Percentiles rank a stretch among this genome's conserved stretches.
These are phyloP conservation scores for Exophiala aquamarina DNA, from an alignment of 2,329 filamentous ascomycete species.

Conservation along the genomic window DNA sequence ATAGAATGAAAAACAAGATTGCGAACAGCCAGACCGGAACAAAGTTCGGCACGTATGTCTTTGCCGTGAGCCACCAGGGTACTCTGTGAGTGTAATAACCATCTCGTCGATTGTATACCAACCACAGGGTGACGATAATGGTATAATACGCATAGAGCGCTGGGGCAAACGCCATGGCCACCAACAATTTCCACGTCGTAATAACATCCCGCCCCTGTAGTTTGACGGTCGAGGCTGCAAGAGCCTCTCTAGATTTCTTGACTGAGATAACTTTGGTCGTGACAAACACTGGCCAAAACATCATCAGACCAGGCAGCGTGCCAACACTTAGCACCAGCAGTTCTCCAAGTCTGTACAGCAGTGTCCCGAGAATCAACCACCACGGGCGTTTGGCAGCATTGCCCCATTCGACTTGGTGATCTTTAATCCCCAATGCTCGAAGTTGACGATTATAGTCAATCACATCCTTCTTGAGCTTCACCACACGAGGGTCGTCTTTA, in stretches of 20 bases:
- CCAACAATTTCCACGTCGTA: constrained; percentile 89
- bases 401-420: constrained; percentile 87
- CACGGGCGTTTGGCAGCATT: constrained; percentile 70
- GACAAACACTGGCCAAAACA: constrained; percentile 88
- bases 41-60: constrained; percentile 66
- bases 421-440: constrained; percentile 79
- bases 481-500: constrained; percentile 84
- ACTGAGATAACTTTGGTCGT: constrained; percentile 79
- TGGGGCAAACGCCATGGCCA: constrained; percentile 80
- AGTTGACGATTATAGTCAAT: constrained; percentile 84
- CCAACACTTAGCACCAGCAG: constrained; percentile 73
- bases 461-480: constrained; percentile 71
- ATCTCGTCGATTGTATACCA: constrained; percentile 76
- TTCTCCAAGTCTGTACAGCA: constrained; percentile 79
- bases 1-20: constrained; percentile 72
- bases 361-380: constrained; percentile 69
- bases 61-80: constrained; percentile 73
- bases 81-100: constrained; percentile 79
- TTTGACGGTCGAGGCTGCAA: constrained; percentile 85
- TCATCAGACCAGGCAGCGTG: constrained; percentile 79
- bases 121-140: constrained; percentile 70
- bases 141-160: constrained; percentile 81
- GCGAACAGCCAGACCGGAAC: constrained; percentile 78
- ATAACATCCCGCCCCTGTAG: constrained; percentile 86
- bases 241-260: constrained; percentile 77